These are phyloP conservation scores for Sphaerulina vaccinii DNA, from an alignment of 2,329 filamentous ascomycete genomes.

Conservation along the genomic window DNA sequence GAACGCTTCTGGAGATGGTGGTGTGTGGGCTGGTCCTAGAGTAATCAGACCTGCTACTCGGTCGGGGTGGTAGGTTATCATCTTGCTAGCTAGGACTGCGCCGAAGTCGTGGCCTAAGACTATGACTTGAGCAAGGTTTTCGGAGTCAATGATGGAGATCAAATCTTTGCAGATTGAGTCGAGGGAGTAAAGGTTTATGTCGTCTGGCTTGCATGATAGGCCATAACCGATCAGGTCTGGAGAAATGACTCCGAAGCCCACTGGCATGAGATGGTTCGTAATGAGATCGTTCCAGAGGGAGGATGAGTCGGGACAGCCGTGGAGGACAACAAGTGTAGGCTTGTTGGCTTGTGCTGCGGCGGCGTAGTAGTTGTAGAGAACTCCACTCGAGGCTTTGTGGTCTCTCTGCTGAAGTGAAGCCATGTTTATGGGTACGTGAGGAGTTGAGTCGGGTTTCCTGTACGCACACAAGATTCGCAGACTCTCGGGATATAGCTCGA, in stretches of 20 bases:
- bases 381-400: slow-evolving; percentile 1
- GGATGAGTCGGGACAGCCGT: slow-evolving; percentile 51
- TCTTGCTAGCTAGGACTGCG: slow-evolving; percentile 40
- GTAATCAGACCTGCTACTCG: slow-evolving; percentile 44
- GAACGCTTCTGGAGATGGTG: slow-evolving; percentile 37
- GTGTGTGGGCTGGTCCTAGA: slow-evolving; percentile 45
- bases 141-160: slow-evolving; percentile 41
- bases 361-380: slow-evolving; percentile 45
- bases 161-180: slow-evolving; percentile 39
- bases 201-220: slow-evolving; percentile 41
- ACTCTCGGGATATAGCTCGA: no score
- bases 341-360: slow-evolving; percentile 26
- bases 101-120: slow-evolving; percentile 54
- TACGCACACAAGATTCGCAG: no score
- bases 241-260: slow-evolving; percentile 41
- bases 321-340: slow-evolving; percentile 43
- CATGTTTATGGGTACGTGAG: not conserved
- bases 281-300: slow-evolving; percentile 44
- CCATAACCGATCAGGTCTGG: slow-evolving; percentile 41
- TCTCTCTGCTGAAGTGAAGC: slow-evolving; percentile 6
- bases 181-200: slow-evolving; percentile 38
- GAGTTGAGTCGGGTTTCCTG: not conserved
- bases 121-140: slow-evolving; percentile 39
- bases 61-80: slow-evolving; percentile 44
- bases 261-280: slow-evolving; percentile 39